A percentile compares a stretch with the other conserved stretches of the same genome.
phyloP scores from a whole-genome alignment of 805 yeast genomes.

The Kuraishia ogatae region DNA sequence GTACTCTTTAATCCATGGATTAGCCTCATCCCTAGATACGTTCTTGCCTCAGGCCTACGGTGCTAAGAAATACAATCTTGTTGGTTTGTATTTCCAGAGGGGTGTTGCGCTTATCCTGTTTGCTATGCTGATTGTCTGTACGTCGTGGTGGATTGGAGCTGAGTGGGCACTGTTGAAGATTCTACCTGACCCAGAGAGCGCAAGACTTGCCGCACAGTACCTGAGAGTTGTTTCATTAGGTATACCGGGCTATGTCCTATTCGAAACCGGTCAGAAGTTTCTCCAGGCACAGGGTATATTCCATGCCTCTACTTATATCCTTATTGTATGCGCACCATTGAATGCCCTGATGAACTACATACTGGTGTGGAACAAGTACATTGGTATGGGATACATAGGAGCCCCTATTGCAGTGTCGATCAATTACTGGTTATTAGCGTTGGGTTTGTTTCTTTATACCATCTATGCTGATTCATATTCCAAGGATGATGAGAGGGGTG shows the following conservation, averaged over 20 bases:
- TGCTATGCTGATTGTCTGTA: constrained; percentile 44
- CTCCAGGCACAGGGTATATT: constrained; percentile 53
- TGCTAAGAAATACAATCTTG: constrained; percentile 38
- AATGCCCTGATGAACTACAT: constrained; percentile 37
- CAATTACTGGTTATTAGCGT: constrained; percentile 49
- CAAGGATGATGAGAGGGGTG: constrained; percentile 35
- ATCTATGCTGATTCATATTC: constrained; percentile 26
- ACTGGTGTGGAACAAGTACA: constrained; percentile 31
- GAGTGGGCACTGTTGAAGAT: constrained; percentile 31
- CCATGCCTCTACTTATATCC: constrained; percentile 45
- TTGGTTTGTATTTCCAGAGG: constrained; percentile 42
- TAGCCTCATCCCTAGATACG: constrained; percentile 49
- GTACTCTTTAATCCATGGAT: constrained; percentile 48
- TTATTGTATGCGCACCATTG: constrained; percentile 45
- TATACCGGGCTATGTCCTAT: constrained; percentile 46
- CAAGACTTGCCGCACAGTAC: constrained; percentile 38
- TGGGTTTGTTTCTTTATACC: constrained; percentile 31
- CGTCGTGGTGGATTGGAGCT: constrained; percentile 48
- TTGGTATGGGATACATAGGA: constrained; percentile 48
- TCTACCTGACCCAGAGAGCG: constrained; percentile 39
- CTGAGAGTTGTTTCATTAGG: constrained; percentile 39
- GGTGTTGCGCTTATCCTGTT: constrained; percentile 36
- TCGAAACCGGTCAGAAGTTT: constrained; percentile 48
- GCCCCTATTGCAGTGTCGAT: constrained; percentile 53
- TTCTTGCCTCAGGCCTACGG: constrained; percentile 57